These are phyloP conservation scores for Phytopythium sindhum DNA, from an alignment of 352 stramenopile species.

Conservation along the genomic window DNA sequence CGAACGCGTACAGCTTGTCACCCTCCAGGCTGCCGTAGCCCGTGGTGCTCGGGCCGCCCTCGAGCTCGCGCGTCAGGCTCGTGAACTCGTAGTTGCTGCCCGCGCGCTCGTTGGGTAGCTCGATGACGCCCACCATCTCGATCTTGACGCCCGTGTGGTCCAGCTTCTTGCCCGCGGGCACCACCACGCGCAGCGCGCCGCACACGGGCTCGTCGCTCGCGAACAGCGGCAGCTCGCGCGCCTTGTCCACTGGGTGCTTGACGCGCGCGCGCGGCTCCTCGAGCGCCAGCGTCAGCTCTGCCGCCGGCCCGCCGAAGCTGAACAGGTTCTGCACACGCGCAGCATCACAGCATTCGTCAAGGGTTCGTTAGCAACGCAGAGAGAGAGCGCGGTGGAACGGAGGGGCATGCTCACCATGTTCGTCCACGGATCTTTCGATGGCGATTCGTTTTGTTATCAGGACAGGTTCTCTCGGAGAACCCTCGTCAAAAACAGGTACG, in stretches of 20 bases:
- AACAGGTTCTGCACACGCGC: constrained; percentile 42
- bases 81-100: constrained; percentile 91
- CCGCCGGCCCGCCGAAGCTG: constrained; percentile 41
- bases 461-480: no score
- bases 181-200: constrained; percentile 57
- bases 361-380: background rate
- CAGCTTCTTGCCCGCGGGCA: constrained; percentile 90
- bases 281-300: constrained; percentile 36
- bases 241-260: constrained; percentile 19
- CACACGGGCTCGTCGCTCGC: constrained; percentile 50
- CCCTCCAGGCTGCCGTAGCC: constrained; percentile 25
- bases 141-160: constrained; percentile 96
- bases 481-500: no score
- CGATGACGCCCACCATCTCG: constrained; percentile 94
- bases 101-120: constrained; percentile 78
- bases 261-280: constrained; percentile 25
- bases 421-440: no score
- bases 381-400: background rate
- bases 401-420: background rate
- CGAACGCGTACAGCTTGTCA: constrained; percentile 83
- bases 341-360: background rate
- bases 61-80: constrained; percentile 87
- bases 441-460: no score
- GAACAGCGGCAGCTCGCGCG: constrained; percentile 52
- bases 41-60: constrained; percentile 59